A percentile compares a stretch with the other conserved stretches of the same genome.
These are phyloP conservation scores for Aspergillus candidus DNA, from an alignment of 2,329 filamentous ascomycete genomes.

Conservation along the genomic window DNA sequence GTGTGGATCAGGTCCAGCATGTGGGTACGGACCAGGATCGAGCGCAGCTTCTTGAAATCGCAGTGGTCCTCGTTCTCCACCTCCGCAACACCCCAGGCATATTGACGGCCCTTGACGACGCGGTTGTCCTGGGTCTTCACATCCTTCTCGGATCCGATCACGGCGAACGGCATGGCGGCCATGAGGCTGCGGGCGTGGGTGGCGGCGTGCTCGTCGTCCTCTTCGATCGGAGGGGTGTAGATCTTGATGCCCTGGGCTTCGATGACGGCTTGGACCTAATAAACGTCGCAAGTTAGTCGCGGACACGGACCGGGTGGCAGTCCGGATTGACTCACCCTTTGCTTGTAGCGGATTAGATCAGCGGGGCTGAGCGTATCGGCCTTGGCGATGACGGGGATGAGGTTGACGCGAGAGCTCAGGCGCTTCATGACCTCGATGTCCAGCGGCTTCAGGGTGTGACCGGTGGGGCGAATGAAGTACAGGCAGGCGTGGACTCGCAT, in stretches of 20 bases:
- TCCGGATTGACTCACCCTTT: slow-evolving; percentile 59
- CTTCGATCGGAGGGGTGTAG: slow-evolving; percentile 95
- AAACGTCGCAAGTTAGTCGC: neutral
- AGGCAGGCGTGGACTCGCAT: slow-evolving; percentile 96
- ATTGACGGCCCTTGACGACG: slow-evolving; percentile 97
- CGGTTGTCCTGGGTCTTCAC: slow-evolving; percentile 94
- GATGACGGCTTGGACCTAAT: slow-evolving; percentile 84
- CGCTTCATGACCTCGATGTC: slow-evolving; percentile 99
- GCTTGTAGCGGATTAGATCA: slow-evolving; percentile 91
- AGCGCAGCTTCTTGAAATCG: slow-evolving; percentile 99
- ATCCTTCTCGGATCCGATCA: slow-evolving; percentile 98
- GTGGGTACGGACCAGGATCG: slow-evolving; percentile 96
- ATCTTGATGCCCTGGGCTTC: slow-evolving; percentile 99
- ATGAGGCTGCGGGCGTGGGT: slow-evolving; percentile 92
- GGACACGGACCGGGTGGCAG: slow-evolving; percentile 1
- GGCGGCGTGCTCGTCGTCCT: slow-evolving; percentile 93
- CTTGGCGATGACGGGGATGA: slow-evolving; percentile 98
- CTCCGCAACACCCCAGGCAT: slow-evolving; percentile 98
- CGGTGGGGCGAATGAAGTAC: slow-evolving; percentile 98
- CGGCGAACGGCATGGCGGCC: slow-evolving; percentile 96
- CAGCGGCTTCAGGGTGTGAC: slow-evolving; percentile 95
- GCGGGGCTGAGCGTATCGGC: slow-evolving; percentile 92
- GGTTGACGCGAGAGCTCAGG: slow-evolving; percentile 92
- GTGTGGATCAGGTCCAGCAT: slow-evolving; percentile 99
- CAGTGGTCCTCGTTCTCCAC: slow-evolving; percentile 99